Conservation (phyloP, 108 stramenopile species). For the Cyclotella atomus region DNA sequence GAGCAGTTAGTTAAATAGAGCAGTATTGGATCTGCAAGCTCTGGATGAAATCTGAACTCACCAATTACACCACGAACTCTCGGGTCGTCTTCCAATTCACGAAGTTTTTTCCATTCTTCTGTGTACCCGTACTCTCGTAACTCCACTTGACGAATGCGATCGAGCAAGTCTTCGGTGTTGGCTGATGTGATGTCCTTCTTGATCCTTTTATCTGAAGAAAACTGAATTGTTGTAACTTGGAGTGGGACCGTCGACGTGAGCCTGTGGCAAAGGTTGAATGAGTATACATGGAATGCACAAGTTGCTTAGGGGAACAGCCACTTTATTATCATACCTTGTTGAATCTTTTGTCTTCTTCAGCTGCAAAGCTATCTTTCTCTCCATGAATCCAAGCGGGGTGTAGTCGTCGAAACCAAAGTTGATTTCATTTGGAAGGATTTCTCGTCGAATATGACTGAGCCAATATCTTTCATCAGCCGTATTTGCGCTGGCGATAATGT, state of each 20-base stretch:
- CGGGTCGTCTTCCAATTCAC: slow-evolving; percentile 38
- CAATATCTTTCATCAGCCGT: not conserved
- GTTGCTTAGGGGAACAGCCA: too few relatives aligned
- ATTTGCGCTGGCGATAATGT: slow-evolving; percentile 36
- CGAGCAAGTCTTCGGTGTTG: slow-evolving; percentile 66
- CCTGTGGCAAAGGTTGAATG: not conserved
- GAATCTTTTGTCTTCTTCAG: slow-evolving; percentile 29
- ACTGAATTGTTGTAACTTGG: slow-evolving; percentile 52
- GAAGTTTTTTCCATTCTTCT: slow-evolving; percentile 64
- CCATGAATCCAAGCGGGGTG: not conserved
- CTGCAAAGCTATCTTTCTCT: slow-evolving; percentile 27
- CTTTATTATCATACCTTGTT: slow-evolving; percentile 14
- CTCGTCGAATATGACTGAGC: not conserved
- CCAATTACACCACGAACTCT: slow-evolving; percentile 79
- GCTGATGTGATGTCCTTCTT: slow-evolving; percentile 64
- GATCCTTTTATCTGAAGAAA: slow-evolving; percentile 72
- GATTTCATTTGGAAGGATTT: slow-evolving; percentile 23
- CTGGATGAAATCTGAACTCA: too few relatives aligned
- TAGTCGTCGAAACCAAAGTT: slow-evolving; percentile 48
- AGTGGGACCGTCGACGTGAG: slow-evolving; percentile 33
- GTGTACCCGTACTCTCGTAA: slow-evolving; percentile 74
- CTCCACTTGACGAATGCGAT: slow-evolving; percentile 63
- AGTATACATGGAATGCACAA: not conserved
- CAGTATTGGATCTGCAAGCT: too few relatives aligned
- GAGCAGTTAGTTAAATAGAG: too few relatives aligned